A percentile compares a stretch with the other conserved stretches of the same genome.
Conservation (phyloP, 164 flowering plant species). For the Sextonia rubra region DNA sequence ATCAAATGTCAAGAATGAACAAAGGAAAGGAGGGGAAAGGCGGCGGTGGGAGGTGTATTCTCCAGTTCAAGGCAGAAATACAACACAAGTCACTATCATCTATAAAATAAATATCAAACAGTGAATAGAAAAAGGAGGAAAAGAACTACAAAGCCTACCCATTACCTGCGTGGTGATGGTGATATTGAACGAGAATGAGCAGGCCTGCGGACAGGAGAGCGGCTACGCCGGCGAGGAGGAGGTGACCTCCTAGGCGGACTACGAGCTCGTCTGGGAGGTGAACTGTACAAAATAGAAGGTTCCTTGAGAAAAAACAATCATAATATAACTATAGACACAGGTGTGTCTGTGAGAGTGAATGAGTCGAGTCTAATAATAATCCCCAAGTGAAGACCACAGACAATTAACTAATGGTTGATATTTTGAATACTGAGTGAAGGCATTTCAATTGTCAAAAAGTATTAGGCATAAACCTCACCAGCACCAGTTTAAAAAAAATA, state of each 20-base stretch:
- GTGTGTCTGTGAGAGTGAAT: too few species aligned
- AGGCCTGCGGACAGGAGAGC: slow-evolving; percentile 87
- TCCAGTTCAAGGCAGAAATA: background rate
- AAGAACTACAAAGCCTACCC: slow-evolving; percentile 1
- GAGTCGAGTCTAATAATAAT: background rate
- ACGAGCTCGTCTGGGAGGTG: slow-evolving; percentile 80
- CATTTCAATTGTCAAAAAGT: background rate
- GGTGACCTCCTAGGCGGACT: slow-evolving; percentile 95
- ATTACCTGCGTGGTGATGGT: slow-evolving; percentile 80
- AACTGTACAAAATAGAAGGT: slow-evolving; percentile 30
- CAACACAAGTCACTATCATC: background rate
- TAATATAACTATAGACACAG: too few species aligned
- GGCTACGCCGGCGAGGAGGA: slow-evolving; percentile 68
- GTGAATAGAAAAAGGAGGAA: background rate
- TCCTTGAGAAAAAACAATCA: background rate
- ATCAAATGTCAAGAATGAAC: too few species aligned
- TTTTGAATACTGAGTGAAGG: background rate
- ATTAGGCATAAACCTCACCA: too few species aligned
- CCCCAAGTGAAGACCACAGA: background rate
- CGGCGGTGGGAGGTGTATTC: background rate
- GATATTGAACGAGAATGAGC: slow-evolving; percentile 76
- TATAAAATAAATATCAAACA: background rate
- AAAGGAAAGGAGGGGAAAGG: too few species aligned
- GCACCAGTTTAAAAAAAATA: too few species aligned
- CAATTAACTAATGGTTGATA: background rate